Evolutionary conservation across 176 grass and related monocot genomes (phyloP).

Genomic region (Olyra latifolia): DNA sequence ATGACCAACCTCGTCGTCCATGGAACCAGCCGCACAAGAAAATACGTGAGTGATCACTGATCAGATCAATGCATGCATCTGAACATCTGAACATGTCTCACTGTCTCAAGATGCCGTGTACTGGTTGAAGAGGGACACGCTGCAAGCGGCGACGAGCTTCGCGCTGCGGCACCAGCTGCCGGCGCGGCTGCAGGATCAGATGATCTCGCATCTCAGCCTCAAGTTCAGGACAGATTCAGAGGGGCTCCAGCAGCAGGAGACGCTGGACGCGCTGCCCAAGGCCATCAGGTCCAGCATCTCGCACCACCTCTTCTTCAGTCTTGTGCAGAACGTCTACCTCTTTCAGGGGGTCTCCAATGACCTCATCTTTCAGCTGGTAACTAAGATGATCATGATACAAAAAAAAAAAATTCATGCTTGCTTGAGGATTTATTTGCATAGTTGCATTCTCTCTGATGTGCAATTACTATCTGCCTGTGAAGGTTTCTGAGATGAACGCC

Average conservation of each 20-base stretch:
- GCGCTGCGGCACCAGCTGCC: slow-evolving; percentile 70
- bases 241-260: slow-evolving; percentile 87
- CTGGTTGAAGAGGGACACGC: slow-evolving; percentile 73
- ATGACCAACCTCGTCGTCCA: slow-evolving; percentile 98
- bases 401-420: neutral
- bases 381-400: neutral
- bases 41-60: slow-evolving; percentile 41
- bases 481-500: slow-evolving; percentile 86
- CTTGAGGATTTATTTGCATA: neutral
- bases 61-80: too few species aligned
- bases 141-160: slow-evolving; percentile 73
- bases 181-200: slow-evolving; percentile 66
- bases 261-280: slow-evolving; percentile 66
- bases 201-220: slow-evolving; percentile 80
- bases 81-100: too few species aligned
- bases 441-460: neutral
- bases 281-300: slow-evolving; percentile 86
- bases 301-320: slow-evolving; percentile 67
- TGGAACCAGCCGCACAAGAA: slow-evolving; percentile 71
- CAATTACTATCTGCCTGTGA: neutral
- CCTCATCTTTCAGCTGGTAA: slow-evolving; percentile 83
- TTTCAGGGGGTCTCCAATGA: slow-evolving; percentile 72
- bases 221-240: slow-evolving; percentile 82
- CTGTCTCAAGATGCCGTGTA: too few species aligned
- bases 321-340: slow-evolving; percentile 72